Conservation (phyloP, 2,329 filamentous ascomycete genomes). For the Emydomyces testavorans region DNA sequence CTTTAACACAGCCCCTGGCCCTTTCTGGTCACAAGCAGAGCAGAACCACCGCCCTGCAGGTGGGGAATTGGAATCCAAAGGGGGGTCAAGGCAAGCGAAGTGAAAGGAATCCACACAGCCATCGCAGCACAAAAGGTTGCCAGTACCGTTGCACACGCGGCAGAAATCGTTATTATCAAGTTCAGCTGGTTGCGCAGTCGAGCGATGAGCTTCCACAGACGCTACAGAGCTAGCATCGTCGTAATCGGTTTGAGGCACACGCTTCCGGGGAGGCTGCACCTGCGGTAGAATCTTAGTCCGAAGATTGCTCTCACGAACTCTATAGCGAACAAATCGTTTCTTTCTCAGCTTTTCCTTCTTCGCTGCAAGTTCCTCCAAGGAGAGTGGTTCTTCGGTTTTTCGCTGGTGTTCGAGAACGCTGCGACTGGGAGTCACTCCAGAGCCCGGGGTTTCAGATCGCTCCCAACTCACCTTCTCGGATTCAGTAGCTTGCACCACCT, state of each 20-base stretch:
- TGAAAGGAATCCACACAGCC: constrained; percentile 85
- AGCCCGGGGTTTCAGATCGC: constrained; percentile 8
- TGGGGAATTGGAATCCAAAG: constrained; percentile 51
- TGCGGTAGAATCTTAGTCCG: constrained; percentile 11
- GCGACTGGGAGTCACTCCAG: constrained; percentile 16
- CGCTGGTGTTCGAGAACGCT: constrained; percentile 22
- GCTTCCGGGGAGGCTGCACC: constrained; percentile 1
- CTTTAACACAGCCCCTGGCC: constrained; percentile 54
- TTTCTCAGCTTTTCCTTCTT: constrained; percentile 20
- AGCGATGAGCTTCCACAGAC: constrained; percentile 3
- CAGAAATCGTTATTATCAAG: constrained; percentile 81
- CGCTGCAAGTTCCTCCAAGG: constrained; percentile 20
- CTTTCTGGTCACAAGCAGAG: constrained; percentile 45
- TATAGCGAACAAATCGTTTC: constrained; percentile 13
- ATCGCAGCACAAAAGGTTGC: constrained; percentile 85
- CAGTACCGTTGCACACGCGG: constrained; percentile 70
- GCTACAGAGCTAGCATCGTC: constrained; percentile 5
- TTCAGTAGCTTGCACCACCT: constrained; percentile 21
- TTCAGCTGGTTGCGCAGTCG: constrained; percentile 14
- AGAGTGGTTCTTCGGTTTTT: constrained; percentile 23
- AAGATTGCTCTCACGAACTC: constrained; percentile 8
- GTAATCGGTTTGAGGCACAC: background rate
- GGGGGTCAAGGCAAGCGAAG: constrained; percentile 75
- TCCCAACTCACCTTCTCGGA: constrained; percentile 17
- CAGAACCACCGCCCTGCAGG: constrained; percentile 75